These are phyloP conservation scores for Talaromyces sp. DNA, from an alignment of 2,329 filamentous ascomycete genomes.

Conservation along the genomic window DNA sequence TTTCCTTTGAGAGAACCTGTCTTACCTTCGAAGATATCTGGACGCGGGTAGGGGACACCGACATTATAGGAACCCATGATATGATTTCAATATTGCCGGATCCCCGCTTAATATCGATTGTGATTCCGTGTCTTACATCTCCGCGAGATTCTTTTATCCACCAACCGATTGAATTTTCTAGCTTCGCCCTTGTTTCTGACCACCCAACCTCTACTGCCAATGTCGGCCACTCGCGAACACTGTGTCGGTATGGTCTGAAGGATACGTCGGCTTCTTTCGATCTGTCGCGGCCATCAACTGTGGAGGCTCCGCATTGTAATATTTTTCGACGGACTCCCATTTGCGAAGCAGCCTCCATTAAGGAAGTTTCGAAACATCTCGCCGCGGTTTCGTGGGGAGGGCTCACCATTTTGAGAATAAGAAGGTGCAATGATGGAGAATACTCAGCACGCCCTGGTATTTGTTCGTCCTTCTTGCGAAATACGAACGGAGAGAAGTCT, in stretches of 20 bases:
- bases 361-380: background rate
- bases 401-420: conserved; percentile 6
- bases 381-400: conserved; percentile 2
- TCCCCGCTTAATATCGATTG: too few species aligned
- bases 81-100: too few species aligned
- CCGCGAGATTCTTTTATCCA: conserved; percentile 10
- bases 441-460: conserved; percentile 8
- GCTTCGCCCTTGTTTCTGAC: conserved; percentile 7
- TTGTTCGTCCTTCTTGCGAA: background rate
- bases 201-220: conserved; percentile 7
- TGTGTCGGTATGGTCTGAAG: conserved; percentile 1
- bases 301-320: background rate
- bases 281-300: conserved; percentile 1
- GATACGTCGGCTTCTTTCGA: conserved; percentile 9
- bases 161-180: conserved; percentile 5
- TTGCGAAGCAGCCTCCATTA: background rate
- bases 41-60: background rate
- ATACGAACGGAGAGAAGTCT: conserved; percentile 2
- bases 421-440: conserved; percentile 5
- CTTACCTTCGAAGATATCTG: background rate
- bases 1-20: background rate
- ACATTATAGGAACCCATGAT: background rate
- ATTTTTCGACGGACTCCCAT: background rate
- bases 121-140: background rate
- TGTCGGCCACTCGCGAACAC: conserved; percentile 1